A percentile compares a stretch with the other conserved stretches of the same genome.
Evolutionary conservation across 176 grass and related monocot species (phyloP).

Genomic region (Guadua angustifolia): DNA sequence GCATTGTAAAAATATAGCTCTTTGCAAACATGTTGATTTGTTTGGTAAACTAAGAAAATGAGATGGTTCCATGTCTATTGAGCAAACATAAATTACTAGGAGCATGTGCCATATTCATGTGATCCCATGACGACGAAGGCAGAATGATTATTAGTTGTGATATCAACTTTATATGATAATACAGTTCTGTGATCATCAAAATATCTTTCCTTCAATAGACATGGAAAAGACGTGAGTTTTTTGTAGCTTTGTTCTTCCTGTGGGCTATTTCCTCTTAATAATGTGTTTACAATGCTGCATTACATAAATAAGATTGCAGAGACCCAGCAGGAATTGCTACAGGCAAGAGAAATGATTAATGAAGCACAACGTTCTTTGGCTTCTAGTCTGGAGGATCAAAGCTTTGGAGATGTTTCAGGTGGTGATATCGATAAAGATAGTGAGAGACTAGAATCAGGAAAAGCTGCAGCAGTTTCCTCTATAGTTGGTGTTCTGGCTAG

Average conservation of each 20-base stretch:
- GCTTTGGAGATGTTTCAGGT: slow-evolving; percentile 37
- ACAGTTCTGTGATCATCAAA: slow-evolving; percentile 33
- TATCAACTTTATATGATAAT: slow-evolving; percentile 39
- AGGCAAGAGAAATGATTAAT: slow-evolving; percentile 82
- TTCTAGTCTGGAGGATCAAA: slow-evolving; percentile 51
- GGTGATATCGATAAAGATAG: slow-evolving; percentile 54
- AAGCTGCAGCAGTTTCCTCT: slow-evolving; percentile 75
- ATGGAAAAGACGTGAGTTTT: slow-evolving; percentile 10
- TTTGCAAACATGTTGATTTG: not conserved
- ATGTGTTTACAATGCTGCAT: slow-evolving; percentile 31
- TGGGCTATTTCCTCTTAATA: slow-evolving; percentile 29
- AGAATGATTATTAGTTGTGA: slow-evolving; percentile 39
- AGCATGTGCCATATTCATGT: slow-evolving; percentile 34
- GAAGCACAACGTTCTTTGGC: slow-evolving; percentile 70
- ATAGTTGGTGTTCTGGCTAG: slow-evolving; percentile 65
- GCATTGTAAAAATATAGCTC: not conserved
- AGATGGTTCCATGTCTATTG: slow-evolving; percentile 21
- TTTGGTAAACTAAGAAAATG: slow-evolving; percentile 23
- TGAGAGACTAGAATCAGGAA: slow-evolving; percentile 80
- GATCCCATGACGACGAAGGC: slow-evolving; percentile 18
- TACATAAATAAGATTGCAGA: slow-evolving; percentile 69
- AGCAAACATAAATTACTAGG: slow-evolving; percentile 31
- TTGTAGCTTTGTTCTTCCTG: slow-evolving; percentile 30
- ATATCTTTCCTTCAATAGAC: slow-evolving; percentile 32
- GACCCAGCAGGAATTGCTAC: slow-evolving; percentile 70